Conservation (phyloP, 148 eudicot species). For the Vaccinium macrocarpon region DNA sequence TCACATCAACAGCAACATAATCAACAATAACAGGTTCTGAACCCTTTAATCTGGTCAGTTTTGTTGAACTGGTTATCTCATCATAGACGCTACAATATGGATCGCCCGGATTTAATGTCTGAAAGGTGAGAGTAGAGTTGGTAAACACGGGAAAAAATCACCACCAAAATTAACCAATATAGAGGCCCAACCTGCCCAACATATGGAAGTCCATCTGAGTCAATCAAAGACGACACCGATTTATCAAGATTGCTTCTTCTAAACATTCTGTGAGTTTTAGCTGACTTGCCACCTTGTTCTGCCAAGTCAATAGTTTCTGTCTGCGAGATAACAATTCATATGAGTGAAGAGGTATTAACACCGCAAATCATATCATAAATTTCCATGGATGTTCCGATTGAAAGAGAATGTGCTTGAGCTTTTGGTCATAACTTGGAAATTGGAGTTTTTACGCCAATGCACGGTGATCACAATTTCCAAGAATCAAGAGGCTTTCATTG, state of each 20-base stretch:
- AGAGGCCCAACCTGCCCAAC: conserved; percentile 69
- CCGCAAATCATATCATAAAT: neutral
- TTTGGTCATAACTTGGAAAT: neutral
- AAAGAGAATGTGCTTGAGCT: neutral
- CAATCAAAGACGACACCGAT: conserved; percentile 52
- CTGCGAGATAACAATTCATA: conserved; percentile 35
- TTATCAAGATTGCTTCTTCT: conserved; percentile 63
- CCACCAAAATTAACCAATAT: neutral
- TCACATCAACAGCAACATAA: conserved; percentile 84
- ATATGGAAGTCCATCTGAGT: conserved; percentile 85
- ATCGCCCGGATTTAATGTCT: conserved; percentile 58
- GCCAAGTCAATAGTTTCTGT: conserved; percentile 81
- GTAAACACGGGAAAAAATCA: conserved; percentile 10
- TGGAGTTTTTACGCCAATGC: neutral
- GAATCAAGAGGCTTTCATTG: neutral
- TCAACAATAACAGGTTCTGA: conserved; percentile 74
- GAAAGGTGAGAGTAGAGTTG: conserved; percentile 33
- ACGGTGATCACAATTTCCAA: neutral
- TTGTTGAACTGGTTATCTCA: conserved; percentile 31
- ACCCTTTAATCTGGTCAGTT: conserved; percentile 46
- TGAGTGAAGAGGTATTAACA: neutral
- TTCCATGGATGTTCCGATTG: neutral
- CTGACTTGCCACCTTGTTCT: conserved; percentile 46
- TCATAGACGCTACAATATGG: conserved; percentile 66
- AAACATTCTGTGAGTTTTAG: conserved; percentile 44